Base-by-base conservation (phyloP, 2,329 filamentous ascomycete genomes). In the Venturia effusa region DNA sequence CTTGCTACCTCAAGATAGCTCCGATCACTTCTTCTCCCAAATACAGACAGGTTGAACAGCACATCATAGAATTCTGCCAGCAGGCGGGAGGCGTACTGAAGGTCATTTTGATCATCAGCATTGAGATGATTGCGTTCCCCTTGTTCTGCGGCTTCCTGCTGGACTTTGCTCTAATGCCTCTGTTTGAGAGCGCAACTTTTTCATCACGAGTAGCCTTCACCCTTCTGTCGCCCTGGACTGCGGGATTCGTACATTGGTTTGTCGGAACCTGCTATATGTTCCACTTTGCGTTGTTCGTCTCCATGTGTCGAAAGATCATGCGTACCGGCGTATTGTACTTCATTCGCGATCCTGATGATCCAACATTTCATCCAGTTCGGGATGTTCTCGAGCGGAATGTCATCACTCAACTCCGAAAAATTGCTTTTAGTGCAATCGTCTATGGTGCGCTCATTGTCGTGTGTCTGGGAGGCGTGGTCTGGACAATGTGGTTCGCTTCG, bases 241-340 rank as follows among this genome's bases (percentile, higher is more conserved):
- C 93, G 17, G 85, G 95, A 17, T 99, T 99, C 73, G 89, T 97
- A 62, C 94, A 99, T 74, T 99, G 94, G 94, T 99, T 99, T 72
- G 88, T 97, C 64, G 94, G 94, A 60, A 99, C 94, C 3, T 96
- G 92, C 67, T 99, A 99, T 76, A 99, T 99, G 95, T 99, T 99
- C 77, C 94, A 99, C 74, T 99, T 99, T 73, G 94, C 94, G 5
- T 83, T 99, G 3, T 99, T 99, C 73, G 94, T 99, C 22, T 95
- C 92, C 64, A 97, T 99, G 92, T 99, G 94, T 76, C 88, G 94
- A 67, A 97, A 96, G 78, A 96, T 97, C 65, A 90, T 99, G 88
- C 88, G 94, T 67, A 91, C 86, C 68, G 94, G 94, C 61, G 94
- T 99, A 48, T 80, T 99, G 65, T 97, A 97, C 78, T 99, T 99